Evolutionary conservation across 176 grass and related monocot species (phyloP), one percentile per base, ranked within the genome.

Genomic region (Poa pratensis): DNA sequence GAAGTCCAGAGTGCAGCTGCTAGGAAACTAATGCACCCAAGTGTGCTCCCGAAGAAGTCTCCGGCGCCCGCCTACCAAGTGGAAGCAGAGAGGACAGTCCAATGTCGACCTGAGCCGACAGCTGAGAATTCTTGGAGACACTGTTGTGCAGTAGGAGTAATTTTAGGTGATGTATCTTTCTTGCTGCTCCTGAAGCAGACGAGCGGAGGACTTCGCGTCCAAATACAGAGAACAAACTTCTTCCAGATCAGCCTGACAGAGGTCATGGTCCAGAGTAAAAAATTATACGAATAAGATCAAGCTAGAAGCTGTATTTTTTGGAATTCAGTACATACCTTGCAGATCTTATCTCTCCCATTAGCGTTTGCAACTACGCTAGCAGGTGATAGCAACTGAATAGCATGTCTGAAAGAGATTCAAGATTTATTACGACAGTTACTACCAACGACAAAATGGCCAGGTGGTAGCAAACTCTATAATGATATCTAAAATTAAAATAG

Each of bases 321-420:
- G 80, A 83, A 80, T 58, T 35, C 78, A 43, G 22, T 49, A 19
- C 15, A 77, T 87, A 96, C 97, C 91, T 99, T 99, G 92, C 84
- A 91, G 22, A 99, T 99, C 80, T 91, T 99, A 9, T 99, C 97
- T 84, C 94, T 91, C 75, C 97, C 93, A 77, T 96, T 96, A 53
- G 86, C 82, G 60, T 94, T 90, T 15, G 91, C 88, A 57, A 94
- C 71, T 64, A 99, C 79, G 43, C 86, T 99, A 57, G 96, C 94
- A 62, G 96, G 91, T 52, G 94, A 99, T 76, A 94, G 79, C 80
- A 96, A 62, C 88, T 94, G 94, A 80, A 96, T 99, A 58, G 91
- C 86, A 96, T 99, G 94, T 74, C 97, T 94, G 72, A 77, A 74
- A 87, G 7, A 61, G 16, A 88, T 72, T 68, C 8, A 90, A 63